Evolutionary conservation across 495 filamentous ascomycete genomes (phyloP), one percentile per base, ranked within the genome.

Genomic region (Xylaria venustula): DNA sequence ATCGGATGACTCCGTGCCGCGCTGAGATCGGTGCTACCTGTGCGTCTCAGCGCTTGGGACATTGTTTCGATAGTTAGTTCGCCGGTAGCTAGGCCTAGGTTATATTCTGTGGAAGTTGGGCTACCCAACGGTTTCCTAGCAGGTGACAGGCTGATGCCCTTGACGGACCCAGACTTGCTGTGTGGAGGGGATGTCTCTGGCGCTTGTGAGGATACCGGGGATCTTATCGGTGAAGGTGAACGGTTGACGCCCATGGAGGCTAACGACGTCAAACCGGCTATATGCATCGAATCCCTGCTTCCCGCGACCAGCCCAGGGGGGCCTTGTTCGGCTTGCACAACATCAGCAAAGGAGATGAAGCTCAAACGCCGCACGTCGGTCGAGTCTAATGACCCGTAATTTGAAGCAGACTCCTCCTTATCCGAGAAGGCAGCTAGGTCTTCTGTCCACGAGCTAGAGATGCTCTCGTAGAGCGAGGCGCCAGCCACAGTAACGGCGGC

Each of bases 261-360:
- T 32, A 82, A 67, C 37, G 77, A 81, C 59, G 80, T 86, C 46
- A 84, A 60, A 41, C 83, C 81, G 20, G 83, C 75, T 12, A 85
- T 72, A 69, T 88, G 83, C 52, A 87, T 79, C 40, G 81, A 82
- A 55, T 90, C 86, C 68, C 86, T 78, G 54, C 77, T 81, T 30
- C 78, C 79, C 19, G 73, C 69, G 49, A 61, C 64, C 47, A 82
- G 81, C 41, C 81, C 86, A 22, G 62, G 64, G 19, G 63, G 58
- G 3, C 79, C 78, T 67, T 96, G 92, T 69, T 97, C 92, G 23
- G 89, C 83, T 70, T 94, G 90, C n/a, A 97, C 91, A 11, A 96
- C 90, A 67, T 97, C 92, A 28, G 93, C 91, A 70, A 97, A 97
- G 15, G 90, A 93, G 71, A 97, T 96, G 76, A 97, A 97, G 73